A percentile compares a stretch with the other conserved stretches of the same genome.
Conservation (phyloP, 2,329 filamentous ascomycete species). For the Pseudopithomyces chartarum region DNA sequence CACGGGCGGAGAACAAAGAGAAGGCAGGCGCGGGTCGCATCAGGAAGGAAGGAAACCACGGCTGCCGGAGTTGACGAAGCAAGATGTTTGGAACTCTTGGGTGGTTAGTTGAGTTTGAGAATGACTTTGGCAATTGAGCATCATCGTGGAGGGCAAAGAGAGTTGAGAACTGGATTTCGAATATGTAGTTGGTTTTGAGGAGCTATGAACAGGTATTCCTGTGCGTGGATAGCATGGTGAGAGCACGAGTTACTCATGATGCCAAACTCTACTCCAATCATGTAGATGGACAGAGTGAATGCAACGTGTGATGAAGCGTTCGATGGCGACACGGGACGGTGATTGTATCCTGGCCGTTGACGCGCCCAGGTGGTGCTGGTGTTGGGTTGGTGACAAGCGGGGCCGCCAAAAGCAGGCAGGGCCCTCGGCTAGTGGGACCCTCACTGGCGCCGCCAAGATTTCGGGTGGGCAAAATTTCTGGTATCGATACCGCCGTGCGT, state of each 20-base stretch:
- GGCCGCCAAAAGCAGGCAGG: not conserved
- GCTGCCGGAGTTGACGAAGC: not conserved
- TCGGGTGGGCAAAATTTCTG: constrained; percentile 11
- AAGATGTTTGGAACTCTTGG: too few species aligned
- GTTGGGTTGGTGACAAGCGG: not conserved
- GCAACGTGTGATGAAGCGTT: not conserved
- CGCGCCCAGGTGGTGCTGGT: not conserved
- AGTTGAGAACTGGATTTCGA: too few species aligned
- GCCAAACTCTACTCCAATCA: too few species aligned
- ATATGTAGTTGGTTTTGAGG: too few species aligned
- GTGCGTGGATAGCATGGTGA: too few species aligned
- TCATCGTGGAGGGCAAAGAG: too few species aligned
- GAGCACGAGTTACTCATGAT: too few species aligned
- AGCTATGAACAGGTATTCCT: too few species aligned
- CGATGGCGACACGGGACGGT: not conserved
- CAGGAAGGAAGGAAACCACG: not conserved
- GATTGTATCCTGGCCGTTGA: not conserved
- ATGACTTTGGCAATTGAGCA: too few species aligned
- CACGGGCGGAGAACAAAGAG: not conserved
- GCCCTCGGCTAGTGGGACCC: constrained; percentile 1
- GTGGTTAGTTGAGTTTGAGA: too few species aligned
- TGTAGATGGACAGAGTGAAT: not conserved
- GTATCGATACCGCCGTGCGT: constrained; percentile 21
- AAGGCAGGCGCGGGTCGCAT: not conserved
- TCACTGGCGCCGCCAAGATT: constrained; percentile 4